Evolutionary conservation across 805 yeast genomes (phyloP).

Genomic region (Teunomyces aglyptinius): DNA sequence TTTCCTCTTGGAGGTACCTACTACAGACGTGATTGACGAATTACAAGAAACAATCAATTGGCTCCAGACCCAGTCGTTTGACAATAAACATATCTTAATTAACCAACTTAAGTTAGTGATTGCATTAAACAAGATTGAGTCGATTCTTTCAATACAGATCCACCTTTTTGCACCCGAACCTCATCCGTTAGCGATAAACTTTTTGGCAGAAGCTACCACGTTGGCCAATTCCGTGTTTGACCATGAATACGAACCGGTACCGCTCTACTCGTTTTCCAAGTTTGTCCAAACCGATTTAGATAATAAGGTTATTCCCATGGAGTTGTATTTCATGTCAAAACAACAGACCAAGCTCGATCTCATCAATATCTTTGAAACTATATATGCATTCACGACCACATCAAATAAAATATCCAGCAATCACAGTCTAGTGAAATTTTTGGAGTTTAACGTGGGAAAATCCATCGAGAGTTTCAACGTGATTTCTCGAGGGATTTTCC

Average conservation of each 20-base stretch:
- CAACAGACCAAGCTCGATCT: constrained; percentile 21
- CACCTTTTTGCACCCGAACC: constrained; percentile 6
- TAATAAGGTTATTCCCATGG: constrained; percentile 39
- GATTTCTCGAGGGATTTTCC: constrained; percentile 62
- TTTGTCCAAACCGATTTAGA: constrained; percentile 35
- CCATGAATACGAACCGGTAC: constrained; percentile 1
- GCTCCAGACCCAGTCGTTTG: constrained; percentile 21
- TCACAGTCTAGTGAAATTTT: constrained; percentile 26
- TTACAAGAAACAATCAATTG: constrained; percentile 34
- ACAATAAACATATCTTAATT: constrained; percentile 9
- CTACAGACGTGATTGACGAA: constrained; percentile 21
- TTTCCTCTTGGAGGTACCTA: constrained; percentile 24
- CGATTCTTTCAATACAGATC: constrained; percentile 15
- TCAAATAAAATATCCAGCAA: constrained; percentile 17
- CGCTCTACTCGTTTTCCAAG: constrained; percentile 28
- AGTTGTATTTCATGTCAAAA: constrained; percentile 21
- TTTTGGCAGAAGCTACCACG: constrained; percentile 17
- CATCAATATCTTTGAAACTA: constrained; percentile 16
- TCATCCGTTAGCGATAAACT: constrained; percentile 7
- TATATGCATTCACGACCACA: constrained; percentile 17
- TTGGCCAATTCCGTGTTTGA: constrained; percentile 5
- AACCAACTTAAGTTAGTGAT: constrained; percentile 27
- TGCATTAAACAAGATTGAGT: constrained; percentile 26
- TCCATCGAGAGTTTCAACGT: constrained; percentile 33
- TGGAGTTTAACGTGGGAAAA: constrained; percentile 26